Percentiles rank a stretch among this genome's conserved stretches.
Conservation (phyloP, 2,329 filamentous ascomycete species). For the Plenodomus lindquistii region DNA sequence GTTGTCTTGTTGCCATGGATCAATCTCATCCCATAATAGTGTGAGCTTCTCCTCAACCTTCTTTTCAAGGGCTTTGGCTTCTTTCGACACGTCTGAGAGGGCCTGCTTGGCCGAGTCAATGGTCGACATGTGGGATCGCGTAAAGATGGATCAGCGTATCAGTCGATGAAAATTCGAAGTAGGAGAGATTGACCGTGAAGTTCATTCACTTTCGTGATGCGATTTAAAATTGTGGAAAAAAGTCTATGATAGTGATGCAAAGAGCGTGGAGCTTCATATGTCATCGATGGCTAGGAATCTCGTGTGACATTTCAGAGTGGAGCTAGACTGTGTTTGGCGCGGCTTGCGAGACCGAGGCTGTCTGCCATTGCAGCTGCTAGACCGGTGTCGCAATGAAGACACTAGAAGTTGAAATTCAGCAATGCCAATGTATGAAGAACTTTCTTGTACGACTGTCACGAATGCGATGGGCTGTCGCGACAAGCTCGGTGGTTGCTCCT, state of each 20-base stretch:
- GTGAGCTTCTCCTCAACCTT: conserved; percentile 54
- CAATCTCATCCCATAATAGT: conserved; percentile 50
- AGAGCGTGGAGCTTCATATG: conserved; percentile 5
- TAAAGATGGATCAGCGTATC: neutral
- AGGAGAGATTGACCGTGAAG: too few relatives aligned
- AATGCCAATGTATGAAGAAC: neutral
- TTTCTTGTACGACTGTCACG: neutral
- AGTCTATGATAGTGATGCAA: neutral
- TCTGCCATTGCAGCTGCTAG: neutral
- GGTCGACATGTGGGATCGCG: neutral
- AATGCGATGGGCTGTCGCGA: neutral
- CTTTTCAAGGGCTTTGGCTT: conserved; percentile 31
- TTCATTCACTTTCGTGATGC: neutral
- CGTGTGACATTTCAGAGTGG: neutral
- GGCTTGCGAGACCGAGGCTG: conserved; percentile 14
- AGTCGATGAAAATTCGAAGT: neutral
- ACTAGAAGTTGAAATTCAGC: neutral
- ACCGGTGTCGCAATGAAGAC: neutral
- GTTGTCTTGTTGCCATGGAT: conserved; percentile 62
- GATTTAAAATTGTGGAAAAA: neutral
- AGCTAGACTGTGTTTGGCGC: conserved; percentile 14
- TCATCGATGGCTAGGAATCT: neutral
- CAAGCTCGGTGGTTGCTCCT: conserved; percentile 11
- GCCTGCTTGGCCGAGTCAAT: conserved; percentile 33
- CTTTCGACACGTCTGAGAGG: conserved; percentile 13